phyloP scores from a whole-genome alignment of 2,329 filamentous ascomycete species.

The Aspergillus quadrilineatus region DNA sequence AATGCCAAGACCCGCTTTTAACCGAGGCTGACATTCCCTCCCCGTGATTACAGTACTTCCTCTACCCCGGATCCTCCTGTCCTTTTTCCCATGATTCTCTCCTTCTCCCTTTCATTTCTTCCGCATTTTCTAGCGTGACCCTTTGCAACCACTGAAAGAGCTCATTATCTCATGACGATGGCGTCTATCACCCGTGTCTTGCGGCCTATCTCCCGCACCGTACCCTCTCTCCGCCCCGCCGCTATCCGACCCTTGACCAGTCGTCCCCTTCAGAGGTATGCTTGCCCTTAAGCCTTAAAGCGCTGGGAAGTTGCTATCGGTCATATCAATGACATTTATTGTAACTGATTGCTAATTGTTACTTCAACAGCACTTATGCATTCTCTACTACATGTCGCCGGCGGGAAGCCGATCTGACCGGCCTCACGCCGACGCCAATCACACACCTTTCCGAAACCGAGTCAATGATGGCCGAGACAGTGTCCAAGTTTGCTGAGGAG shows the following conservation, averaged over 20 bases:
- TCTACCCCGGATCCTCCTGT: conserved; percentile 3
- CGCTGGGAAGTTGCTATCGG: neutral
- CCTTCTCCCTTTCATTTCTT: neutral
- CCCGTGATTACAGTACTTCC: conserved; percentile 8
- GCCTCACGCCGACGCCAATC: conserved; percentile 86
- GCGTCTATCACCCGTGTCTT: conserved; percentile 49
- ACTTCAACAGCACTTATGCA: conserved; percentile 45
- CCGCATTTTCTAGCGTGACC: neutral
- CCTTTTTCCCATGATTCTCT: neutral
- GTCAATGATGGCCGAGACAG: conserved; percentile 80
- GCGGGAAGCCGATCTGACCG: conserved; percentile 64
- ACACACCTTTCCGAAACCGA: conserved; percentile 90
- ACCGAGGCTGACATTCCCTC: conserved; percentile 11
- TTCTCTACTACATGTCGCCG: conserved; percentile 62
- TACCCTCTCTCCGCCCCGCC: conserved; percentile 39
- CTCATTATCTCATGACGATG: conserved; percentile 36
- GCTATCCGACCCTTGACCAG: conserved; percentile 38
- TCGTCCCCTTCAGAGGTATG: conserved; percentile 45
- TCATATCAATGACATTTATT: neutral
- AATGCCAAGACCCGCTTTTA: conserved; percentile 10
- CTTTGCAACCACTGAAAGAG: neutral
- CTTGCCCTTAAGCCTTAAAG: neutral
- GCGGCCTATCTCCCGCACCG: conserved; percentile 46
- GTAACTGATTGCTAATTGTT: neutral
- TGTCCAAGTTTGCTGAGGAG: conserved; percentile 87